phyloP scores from a whole-genome alignment of 2,329 filamentous ascomycete species.

The Graphiopsis chlorocephala region DNA sequence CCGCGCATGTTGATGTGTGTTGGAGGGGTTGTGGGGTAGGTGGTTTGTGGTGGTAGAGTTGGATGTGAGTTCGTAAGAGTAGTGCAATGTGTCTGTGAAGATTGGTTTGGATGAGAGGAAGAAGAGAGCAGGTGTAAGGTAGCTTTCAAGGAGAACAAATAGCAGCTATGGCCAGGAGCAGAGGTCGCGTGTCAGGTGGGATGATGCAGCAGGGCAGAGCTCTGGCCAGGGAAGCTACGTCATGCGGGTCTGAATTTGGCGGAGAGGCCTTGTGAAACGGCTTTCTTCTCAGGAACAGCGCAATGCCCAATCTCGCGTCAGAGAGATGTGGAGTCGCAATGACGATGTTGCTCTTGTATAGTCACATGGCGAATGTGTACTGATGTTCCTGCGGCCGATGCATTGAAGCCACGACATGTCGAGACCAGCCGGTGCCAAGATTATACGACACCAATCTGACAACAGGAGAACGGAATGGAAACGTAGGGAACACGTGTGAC shows the following conservation, averaged over 20 bases:
- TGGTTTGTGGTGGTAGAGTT: not conserved
- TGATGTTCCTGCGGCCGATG: constrained; percentile 2
- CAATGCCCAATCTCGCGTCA: not conserved
- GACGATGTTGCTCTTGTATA: not conserved
- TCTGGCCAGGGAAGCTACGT: constrained; percentile 4
- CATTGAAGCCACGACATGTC: not conserved
- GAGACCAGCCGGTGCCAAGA: not conserved
- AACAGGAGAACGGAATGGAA: not conserved
- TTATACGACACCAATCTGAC: not conserved
- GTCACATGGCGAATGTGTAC: not conserved
- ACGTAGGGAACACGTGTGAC: not conserved
- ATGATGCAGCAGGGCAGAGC: constrained; percentile 14
- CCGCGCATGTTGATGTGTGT: constrained; percentile 50
- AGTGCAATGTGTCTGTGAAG: not conserved
- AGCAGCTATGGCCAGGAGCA: constrained; percentile 11
- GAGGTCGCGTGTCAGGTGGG: constrained; percentile 16
- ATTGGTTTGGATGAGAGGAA: constrained; percentile 3
- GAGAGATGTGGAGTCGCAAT: constrained; percentile 3
- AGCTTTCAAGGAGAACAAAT: constrained; percentile 5
- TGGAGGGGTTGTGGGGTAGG: constrained; percentile 34
- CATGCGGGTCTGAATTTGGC: not conserved
- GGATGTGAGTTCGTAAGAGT: not conserved
- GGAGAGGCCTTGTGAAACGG: not conserved
- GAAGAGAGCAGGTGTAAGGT: constrained; percentile 3
- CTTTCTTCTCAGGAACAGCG: constrained; percentile 8